Evolutionary conservation across 2,329 filamentous ascomycete genomes (phyloP), one percentile per base, ranked within the genome.

Genomic region (Mycosphaerella sp.): DNA sequence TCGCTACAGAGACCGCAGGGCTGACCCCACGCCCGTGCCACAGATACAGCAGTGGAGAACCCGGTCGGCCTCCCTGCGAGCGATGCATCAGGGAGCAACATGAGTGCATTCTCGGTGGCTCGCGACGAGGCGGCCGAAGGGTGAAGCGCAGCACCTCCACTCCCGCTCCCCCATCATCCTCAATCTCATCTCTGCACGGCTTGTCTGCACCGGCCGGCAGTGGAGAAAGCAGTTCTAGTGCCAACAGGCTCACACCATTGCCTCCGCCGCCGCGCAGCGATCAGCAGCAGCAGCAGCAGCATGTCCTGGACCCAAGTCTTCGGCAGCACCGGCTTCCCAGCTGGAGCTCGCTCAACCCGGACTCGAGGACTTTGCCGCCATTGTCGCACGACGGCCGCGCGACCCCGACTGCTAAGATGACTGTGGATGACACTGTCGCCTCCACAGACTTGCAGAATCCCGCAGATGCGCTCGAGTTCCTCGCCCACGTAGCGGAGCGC

Each of bases 391-490:
- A 63, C 52, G 54, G 44, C 13, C 44, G 56, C 30, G 48, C 48
- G 14, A 61, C 59, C 27, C 57, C 60, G 16, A 57, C 54, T 27
- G 59, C 61, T 6, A 62, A 63, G 53, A 60, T 64, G 59, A 62
- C 61, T 9, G 64, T 66, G 14, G 64, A 66, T 47, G 64, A 66
- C 27, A 60, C 55, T 21, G 61, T 66, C 25, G 64, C 60, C 10
- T 61, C 64, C 7, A 62, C 64, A 6, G 64, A 67, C 49, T 45
- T 67, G 32, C 64, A 66, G 52, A 67, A 67, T 48, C 64, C 64
- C 18, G 63, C 64, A 10, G 64, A 67, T 56, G 64, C 64, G 28
- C 52, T 67, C 25, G 64, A 65, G 16, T 67, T 67, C 42, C 58
- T 66, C 6, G 64, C 64, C 16, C 53, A 66, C 49, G 64, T 67